These are phyloP conservation scores for Xylaria nigripes DNA, from an alignment of 495 filamentous ascomycete genomes.

Conservation along the genomic window DNA sequence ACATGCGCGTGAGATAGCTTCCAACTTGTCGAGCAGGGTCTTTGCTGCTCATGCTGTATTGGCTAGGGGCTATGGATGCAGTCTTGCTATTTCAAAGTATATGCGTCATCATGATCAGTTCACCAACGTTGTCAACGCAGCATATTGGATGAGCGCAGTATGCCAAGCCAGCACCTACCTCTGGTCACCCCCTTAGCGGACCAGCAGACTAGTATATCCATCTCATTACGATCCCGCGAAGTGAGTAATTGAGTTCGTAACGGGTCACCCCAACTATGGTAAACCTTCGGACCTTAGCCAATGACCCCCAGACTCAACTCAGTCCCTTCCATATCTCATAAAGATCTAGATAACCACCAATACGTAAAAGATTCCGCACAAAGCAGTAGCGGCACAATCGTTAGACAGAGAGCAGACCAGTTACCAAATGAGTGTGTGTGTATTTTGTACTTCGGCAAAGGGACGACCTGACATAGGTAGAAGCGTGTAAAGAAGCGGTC, in stretches of 20 bases:
- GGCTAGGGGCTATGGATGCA: not conserved
- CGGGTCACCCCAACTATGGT: too few relatives aligned
- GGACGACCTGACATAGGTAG: too few relatives aligned
- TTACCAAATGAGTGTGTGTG: not conserved
- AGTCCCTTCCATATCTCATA: too few relatives aligned
- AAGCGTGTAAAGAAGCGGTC: too few relatives aligned
- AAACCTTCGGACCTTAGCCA: too few relatives aligned
- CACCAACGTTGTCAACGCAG: not conserved
- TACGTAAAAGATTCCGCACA: not conserved
- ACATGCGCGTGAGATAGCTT: not conserved
- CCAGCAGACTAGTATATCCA: too few relatives aligned
- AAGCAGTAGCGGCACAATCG: not conserved
- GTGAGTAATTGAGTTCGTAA: too few relatives aligned
- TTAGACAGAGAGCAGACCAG: not conserved
- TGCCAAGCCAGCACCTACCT: not conserved
- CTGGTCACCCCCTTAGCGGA: not conserved
- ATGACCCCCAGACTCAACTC: too few relatives aligned
- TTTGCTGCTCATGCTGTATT: not conserved
- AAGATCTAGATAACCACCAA: not conserved
- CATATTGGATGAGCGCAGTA: not conserved
- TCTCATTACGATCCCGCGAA: too few relatives aligned
- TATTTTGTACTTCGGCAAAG: too few relatives aligned
- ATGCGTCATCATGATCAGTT: constrained; percentile 5
- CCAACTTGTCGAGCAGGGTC: not conserved
- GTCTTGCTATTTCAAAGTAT: not conserved